phyloP scores from a whole-genome alignment of 352 stramenopile genomes.

The Phytophthora pistaciae region DNA sequence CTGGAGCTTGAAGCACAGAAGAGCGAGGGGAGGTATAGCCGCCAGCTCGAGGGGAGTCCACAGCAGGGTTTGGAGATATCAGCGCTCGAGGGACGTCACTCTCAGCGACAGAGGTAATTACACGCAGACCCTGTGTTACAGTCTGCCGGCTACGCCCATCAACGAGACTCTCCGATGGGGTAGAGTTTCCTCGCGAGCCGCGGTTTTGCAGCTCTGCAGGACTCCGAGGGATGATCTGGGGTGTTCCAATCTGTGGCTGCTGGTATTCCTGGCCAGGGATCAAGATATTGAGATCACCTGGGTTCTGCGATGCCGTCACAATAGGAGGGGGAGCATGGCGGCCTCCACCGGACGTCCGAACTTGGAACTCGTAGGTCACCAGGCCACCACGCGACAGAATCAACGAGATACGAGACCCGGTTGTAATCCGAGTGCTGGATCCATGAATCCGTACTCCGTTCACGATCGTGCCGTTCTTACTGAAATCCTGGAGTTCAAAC shows the following conservation, averaged over 20 bases:
- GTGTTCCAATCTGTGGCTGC: conserved; percentile 51
- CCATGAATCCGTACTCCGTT: conserved; percentile 89
- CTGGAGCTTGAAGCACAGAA: conserved; percentile 72
- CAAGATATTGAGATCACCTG: conserved; percentile 53
- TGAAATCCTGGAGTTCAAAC: conserved; percentile 90
- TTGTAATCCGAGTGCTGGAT: conserved; percentile 71
- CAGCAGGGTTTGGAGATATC: conserved; percentile 86
- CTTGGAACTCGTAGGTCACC: conserved; percentile 90
- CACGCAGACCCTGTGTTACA: conserved; percentile 72
- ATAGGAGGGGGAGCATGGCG: conserved; percentile 58
- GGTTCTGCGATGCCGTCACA: conserved; percentile 50
- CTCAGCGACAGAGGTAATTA: conserved; percentile 87
- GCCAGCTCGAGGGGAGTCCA: conserved; percentile 83
- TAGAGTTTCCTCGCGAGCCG: conserved; percentile 44
- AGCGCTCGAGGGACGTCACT: conserved; percentile 83
- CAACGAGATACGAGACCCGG: conserved; percentile 84
- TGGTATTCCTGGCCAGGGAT: conserved; percentile 81
- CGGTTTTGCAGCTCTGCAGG: conserved; percentile 88
- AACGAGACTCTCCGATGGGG: conserved; percentile 23
- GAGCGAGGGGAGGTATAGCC: conserved; percentile 84
- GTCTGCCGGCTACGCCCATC: conserved; percentile 44
- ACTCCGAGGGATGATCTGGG: conserved; percentile 57
- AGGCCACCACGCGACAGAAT: conserved; percentile 87
- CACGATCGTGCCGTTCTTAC: conserved; percentile 91
- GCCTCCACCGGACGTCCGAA: conserved; percentile 34